Conservation (phyloP, 1,139 yeast genomes). For the Saccharomycopsis crataegensis region DNA sequence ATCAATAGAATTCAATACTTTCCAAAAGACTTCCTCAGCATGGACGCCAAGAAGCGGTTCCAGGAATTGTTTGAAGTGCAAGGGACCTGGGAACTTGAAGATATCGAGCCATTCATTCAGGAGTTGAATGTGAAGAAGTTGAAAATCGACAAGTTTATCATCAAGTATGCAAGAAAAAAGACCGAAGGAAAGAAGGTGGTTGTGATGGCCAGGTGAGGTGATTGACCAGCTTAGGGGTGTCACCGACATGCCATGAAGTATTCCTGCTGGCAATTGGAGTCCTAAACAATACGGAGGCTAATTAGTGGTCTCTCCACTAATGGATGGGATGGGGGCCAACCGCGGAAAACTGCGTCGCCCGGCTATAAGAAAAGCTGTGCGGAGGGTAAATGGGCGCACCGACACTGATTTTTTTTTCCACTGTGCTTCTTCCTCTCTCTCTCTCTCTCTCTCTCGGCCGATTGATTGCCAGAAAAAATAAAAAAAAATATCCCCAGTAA, state of each 20-base stretch:
- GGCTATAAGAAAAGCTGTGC: too few species aligned
- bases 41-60: conserved; percentile 48
- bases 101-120: conserved; percentile 61
- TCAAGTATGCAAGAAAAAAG: conserved; percentile 70
- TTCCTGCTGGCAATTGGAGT: background rate
- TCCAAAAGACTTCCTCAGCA: conserved; percentile 40
- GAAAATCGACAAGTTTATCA: conserved; percentile 60
- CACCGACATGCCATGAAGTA: background rate
- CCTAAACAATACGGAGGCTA: background rate
- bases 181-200: conserved; percentile 42
- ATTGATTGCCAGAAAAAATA: too few species aligned
- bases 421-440: too few species aligned
- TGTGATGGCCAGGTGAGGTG: conserved; percentile 27
- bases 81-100: conserved; percentile 63
- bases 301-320: too few species aligned
- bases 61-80: conserved; percentile 54
- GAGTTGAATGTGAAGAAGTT: conserved; percentile 48
- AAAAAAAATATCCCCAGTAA: too few species aligned
- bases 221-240: background rate
- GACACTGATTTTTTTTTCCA: too few species aligned
- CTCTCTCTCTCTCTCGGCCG: too few species aligned
- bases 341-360: too few species aligned
- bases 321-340: too few species aligned
- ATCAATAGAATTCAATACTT: conserved; percentile 44
- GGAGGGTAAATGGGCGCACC: too few species aligned